These are phyloP conservation scores for Ploettnerulaceae sp. DNA, from an alignment of 2,329 filamentous ascomycete genomes.

Conservation along the genomic window DNA sequence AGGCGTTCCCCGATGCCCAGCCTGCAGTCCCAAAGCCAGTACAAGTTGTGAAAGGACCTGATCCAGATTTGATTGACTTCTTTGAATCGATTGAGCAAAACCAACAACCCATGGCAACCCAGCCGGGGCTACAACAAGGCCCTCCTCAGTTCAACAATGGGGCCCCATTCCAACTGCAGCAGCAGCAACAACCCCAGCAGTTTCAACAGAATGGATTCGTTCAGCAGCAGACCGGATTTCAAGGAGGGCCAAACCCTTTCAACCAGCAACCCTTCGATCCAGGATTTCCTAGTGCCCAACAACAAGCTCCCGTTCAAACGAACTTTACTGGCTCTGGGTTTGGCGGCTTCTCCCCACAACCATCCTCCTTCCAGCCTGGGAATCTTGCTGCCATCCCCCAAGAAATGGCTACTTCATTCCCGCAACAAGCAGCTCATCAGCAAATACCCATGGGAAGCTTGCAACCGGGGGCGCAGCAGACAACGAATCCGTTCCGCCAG, in stretches of 20 bases:
- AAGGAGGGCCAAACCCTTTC: slow-evolving; percentile 4
- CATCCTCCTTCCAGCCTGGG: slow-evolving; percentile 48
- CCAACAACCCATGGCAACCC: slow-evolving; percentile 62
- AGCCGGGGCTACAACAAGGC: slow-evolving; percentile 37
- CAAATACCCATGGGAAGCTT: slow-evolving; percentile 34
- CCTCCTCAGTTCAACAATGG: slow-evolving; percentile 29
- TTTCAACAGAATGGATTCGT: slow-evolving; percentile 40
- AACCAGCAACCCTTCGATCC: slow-evolving; percentile 31
- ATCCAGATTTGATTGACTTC: slow-evolving; percentile 84
- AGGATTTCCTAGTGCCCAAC: slow-evolving; percentile 24
- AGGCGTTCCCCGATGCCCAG: slow-evolving; percentile 30
- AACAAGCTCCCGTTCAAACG: slow-evolving; percentile 42
- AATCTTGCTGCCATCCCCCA: slow-evolving; percentile 54
- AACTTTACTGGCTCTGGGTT: slow-evolving; percentile 74
- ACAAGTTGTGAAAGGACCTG: slow-evolving; percentile 54
- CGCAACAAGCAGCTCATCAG: slow-evolving; percentile 29
- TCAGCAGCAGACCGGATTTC: slow-evolving; percentile 23
- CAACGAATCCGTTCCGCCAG: slow-evolving; percentile 89
- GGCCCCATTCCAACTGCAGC: slow-evolving; percentile 35
- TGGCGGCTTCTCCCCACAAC: slow-evolving; percentile 70
- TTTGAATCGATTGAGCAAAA: slow-evolving; percentile 91
- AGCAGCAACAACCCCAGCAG: slow-evolving; percentile 38
- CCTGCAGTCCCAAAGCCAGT: slow-evolving; percentile 38
- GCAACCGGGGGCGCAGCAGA: slow-evolving; percentile 51
- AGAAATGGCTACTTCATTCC: slow-evolving; percentile 48